Evolutionary conservation across 2,329 filamentous ascomycete genomes (phyloP), one percentile per base, ranked within the genome.

Genomic region (Exophiala sp.): DNA sequence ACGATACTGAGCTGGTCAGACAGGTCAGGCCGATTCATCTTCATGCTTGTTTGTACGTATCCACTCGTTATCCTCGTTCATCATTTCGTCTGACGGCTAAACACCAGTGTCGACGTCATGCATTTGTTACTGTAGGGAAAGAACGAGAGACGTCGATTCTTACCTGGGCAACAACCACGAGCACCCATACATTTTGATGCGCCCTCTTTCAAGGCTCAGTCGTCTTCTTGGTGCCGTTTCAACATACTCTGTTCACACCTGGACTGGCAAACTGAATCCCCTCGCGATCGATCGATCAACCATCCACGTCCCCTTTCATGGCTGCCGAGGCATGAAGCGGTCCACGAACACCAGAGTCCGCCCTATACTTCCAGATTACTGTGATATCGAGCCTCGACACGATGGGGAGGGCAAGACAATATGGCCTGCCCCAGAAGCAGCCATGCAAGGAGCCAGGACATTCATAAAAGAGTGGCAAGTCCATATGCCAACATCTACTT

Each of bases 361-460:
- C 35, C 40, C 52, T 8, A 49, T 60, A 44, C 49, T 61, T 19
- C 55, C 60, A 39, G 62, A 64, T 27, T 65, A 65, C 38, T 64
- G 62, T 41, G 62, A 64, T 53, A 58, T 56, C 41, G 50, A 60
- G 34, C 52, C 56, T 22, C 42, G 32, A 24, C 64, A 62, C 46
- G 71, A 75, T 52, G 66, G 68, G 0, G 57, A 66, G 14, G 79
- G 78, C 1, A 67, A 69, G 8, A 66, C 72, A 1, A 69, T 82
- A 41, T 85, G 82, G 82, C 82, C 82, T 2, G 82, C 82, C 1
- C 76, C 80, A 1, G 65, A 63, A 43, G 64, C 65, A 9, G 76
- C 82, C 46, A 78, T 85, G 29, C 66, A 76, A 8, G 64, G 65
- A 6, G 82, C 81, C 2, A 70, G 78, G 43, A 59, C 65, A 1